These are phyloP conservation scores for Metschnikowia picachoensis DNA, from an alignment of 805 yeast genomes.

Conservation along the genomic window DNA sequence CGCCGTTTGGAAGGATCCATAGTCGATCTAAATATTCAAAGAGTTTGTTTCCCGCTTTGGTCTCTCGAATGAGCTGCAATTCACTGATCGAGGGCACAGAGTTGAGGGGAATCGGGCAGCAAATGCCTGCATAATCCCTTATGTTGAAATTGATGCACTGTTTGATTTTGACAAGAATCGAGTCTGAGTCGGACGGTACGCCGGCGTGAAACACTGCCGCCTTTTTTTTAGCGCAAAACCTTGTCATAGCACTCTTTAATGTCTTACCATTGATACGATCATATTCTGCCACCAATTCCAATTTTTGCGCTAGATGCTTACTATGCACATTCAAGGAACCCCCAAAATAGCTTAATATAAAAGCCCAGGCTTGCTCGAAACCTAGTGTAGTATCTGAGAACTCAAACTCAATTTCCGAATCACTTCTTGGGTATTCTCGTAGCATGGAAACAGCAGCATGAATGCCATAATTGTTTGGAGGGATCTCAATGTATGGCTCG, in stretches of 20 bases:
- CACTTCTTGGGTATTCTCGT: conserved; percentile 40
- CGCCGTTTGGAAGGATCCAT: conserved; percentile 29
- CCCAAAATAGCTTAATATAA: conserved; percentile 25
- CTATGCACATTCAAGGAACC: conserved; percentile 8
- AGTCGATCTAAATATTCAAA: conserved; percentile 21
- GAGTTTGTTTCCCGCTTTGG: conserved; percentile 22
- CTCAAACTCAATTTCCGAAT: conserved; percentile 35
- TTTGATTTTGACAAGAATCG: conserved; percentile 25
- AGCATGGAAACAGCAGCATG: conserved; percentile 29
- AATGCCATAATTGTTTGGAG: conserved; percentile 41
- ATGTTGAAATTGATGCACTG: conserved; percentile 38
- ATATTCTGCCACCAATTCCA: conserved; percentile 5
- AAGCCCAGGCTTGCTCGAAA: conserved; percentile 52
- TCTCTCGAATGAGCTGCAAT: conserved; percentile 14
- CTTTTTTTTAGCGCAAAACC: not conserved
- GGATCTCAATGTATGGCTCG: conserved; percentile 46
- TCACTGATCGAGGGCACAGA: conserved; percentile 14
- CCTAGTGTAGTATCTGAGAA: conserved; percentile 44
- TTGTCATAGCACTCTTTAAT: not conserved
- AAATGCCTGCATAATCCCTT: conserved; percentile 28
- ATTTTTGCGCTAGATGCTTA: not conserved
- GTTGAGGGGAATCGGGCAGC: conserved; percentile 24
- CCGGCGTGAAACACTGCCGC: conserved; percentile 7
- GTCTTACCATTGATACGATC: conserved; percentile 10
- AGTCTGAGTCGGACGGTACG: not conserved